Evolutionary conservation across 2,329 filamentous ascomycete genomes (phyloP).

Genomic region (Claviceps maximensis): DNA sequence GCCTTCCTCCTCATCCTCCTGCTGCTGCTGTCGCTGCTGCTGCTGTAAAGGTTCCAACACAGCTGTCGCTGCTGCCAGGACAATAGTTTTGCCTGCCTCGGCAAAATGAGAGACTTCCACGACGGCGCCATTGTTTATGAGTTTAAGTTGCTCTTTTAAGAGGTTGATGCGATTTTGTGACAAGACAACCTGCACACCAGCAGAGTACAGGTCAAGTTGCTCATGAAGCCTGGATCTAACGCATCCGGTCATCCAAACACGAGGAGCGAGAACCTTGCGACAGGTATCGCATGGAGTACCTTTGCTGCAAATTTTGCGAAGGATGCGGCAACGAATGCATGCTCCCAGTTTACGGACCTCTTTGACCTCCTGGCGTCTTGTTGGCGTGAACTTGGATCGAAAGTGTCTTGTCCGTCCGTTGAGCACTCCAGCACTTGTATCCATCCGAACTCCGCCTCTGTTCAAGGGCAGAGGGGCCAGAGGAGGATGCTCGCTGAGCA

Average conservation of each 20-base stretch:
- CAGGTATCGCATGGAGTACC: conserved; percentile 51
- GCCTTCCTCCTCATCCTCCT: background rate
- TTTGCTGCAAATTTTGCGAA: conserved; percentile 53
- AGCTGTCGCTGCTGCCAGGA: conserved; percentile 22
- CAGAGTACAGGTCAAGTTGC: conserved; percentile 49
- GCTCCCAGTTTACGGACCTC: conserved; percentile 52
- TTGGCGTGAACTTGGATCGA: conserved; percentile 43
- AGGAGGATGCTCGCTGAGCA: conserved; percentile 18
- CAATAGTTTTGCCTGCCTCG: conserved; percentile 30
- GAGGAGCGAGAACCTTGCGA: conserved; percentile 47
- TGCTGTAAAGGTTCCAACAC: conserved; percentile 22
- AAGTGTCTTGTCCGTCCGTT: conserved; percentile 39
- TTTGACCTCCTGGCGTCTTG: conserved; percentile 50
- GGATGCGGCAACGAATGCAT: conserved; percentile 51
- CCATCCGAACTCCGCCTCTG: conserved; percentile 40
- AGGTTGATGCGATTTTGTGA: conserved; percentile 46
- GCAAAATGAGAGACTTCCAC: conserved; percentile 50
- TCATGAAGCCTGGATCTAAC: conserved; percentile 49
- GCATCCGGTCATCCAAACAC: conserved; percentile 53
- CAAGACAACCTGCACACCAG: conserved; percentile 49
- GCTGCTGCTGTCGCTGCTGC: conserved; percentile 1
- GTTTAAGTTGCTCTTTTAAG: conserved; percentile 35
- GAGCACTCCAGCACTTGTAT: conserved; percentile 27
- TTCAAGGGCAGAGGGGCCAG: conserved; percentile 17
- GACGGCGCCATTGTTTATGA: conserved; percentile 34